These are phyloP conservation scores for Fusarium sp. DNA, from an alignment of 2,329 filamentous ascomycete genomes.

Conservation along the genomic window DNA sequence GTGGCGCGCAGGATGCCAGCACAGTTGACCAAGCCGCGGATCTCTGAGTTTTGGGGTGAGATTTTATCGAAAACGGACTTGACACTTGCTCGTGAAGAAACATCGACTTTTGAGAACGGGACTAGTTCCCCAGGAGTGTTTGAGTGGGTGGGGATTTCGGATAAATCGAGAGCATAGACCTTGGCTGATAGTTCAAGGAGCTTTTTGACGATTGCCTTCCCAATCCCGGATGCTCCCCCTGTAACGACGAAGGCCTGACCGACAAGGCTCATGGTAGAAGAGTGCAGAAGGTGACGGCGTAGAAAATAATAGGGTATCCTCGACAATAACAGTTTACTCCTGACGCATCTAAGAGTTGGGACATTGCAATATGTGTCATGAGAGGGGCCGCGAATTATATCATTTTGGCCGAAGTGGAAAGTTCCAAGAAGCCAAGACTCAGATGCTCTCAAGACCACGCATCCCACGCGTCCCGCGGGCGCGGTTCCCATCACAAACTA, in stretches of 20 bases:
- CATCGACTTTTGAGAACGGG: not conserved
- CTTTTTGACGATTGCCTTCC: not conserved
- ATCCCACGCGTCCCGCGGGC: not conserved
- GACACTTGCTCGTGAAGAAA: not conserved
- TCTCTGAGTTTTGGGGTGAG: not conserved
- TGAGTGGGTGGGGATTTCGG: not conserved
- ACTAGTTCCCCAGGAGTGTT: not conserved
- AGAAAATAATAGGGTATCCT: not conserved
- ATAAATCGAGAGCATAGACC: not conserved
- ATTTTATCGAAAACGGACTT: not conserved
- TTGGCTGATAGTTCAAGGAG: not conserved
- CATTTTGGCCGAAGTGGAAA: not conserved
- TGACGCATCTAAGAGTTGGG: not conserved
- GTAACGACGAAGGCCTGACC: not conserved
- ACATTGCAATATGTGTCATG: not conserved
- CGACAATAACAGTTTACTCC: not conserved
- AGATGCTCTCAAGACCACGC: not conserved
- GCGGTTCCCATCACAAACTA: not conserved
- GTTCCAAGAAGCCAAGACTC: not conserved
- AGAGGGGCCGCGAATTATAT: not conserved
- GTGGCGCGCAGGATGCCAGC: not conserved
- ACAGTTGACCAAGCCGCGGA: not conserved
- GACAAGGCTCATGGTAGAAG: not conserved
- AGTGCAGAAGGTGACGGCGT: not conserved
- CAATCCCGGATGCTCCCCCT: not conserved